Evolutionary conservation across 164 flowering plant genomes (phyloP).

Genomic region (Akebia trifoliata): DNA sequence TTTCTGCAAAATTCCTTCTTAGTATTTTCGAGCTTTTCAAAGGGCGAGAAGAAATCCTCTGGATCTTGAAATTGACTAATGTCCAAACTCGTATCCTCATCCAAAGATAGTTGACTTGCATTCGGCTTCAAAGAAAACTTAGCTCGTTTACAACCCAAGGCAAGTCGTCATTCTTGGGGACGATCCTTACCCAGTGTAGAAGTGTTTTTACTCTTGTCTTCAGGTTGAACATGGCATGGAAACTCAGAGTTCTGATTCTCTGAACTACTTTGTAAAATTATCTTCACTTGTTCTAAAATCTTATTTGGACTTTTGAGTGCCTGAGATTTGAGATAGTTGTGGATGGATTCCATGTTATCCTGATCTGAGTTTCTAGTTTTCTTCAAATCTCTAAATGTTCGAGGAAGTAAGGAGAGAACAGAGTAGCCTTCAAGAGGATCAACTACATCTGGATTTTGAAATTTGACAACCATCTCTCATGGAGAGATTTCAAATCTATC

Average conservation of each 20-base stretch:
- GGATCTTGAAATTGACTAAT: conserved; percentile 54
- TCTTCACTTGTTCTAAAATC: conserved; percentile 49
- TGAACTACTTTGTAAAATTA: conserved; percentile 30
- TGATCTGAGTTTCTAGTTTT: conserved; percentile 12
- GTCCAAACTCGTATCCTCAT: conserved; percentile 34
- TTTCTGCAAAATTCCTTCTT: conserved; percentile 48
- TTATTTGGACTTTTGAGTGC: conserved; percentile 32
- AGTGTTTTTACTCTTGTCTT: conserved; percentile 16
- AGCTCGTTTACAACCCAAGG: conserved; percentile 53
- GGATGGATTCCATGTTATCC: conserved; percentile 29
- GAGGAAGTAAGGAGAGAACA: conserved; percentile 36
- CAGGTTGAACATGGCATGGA: conserved; percentile 7
- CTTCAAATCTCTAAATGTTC: conserved; percentile 25
- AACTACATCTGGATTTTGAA: no score
- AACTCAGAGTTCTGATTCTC: conserved; percentile 26
- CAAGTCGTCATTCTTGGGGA: conserved; percentile 54
- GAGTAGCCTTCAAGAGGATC: conserved; percentile 38
- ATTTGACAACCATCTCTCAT: conserved; percentile 23
- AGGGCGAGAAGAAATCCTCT: conserved; percentile 54
- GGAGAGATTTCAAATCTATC: background rate
- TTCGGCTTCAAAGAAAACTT: conserved; percentile 52
- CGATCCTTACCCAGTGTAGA: conserved; percentile 21
- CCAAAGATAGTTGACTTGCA: conserved; percentile 34
- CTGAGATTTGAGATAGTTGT: conserved; percentile 35
- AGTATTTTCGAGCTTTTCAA: conserved; percentile 59